Base-by-base conservation (phyloP, 345 rosid genomes). In the Eucalyptus sp. region DNA sequence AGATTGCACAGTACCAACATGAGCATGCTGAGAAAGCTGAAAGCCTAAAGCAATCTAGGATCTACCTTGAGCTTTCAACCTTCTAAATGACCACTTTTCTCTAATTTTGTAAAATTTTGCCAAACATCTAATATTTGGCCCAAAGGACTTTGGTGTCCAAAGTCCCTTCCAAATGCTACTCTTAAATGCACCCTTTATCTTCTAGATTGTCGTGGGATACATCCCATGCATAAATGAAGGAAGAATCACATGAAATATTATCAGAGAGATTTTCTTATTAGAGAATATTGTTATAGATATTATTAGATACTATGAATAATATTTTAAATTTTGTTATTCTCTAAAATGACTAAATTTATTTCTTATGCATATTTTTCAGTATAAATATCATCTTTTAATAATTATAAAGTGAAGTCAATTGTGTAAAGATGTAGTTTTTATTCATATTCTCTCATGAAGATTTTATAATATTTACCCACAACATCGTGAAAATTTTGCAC, bases 1-100 rank as follows among this genome's bases (percentile, higher is more conserved):
- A 1, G 56, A 52, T 52, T 52, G 9, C 58, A 52, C 0, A 18
- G 0, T 52, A 52, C 10, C 4, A 2, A 4, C 10, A 52, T 52
- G 10, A 1, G 22, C 3, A 3, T 52, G 3, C 3, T 52, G 4
- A 52, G 58, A 52, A 52, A 52, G 25, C 8, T 52, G 4, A 52
- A 7, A 52, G 56, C 18, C 8, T 3, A 51, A 51, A 1, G 2
- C 3, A 52, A 8, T 4, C 4, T 52, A 52, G 4, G 58, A 52
- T 5, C 10, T 18, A 2, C 58, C 10, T 7, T 18, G 10, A 2
- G 3, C 58, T 52, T 18, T 52, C 25, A 52, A 52, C 58, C 58
- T 52, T 52, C 8, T 52, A 52, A 18, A 52, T 52, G 58, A 3
- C 10, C 58, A 7, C 4, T 52, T 52, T 18, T 52, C 58, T 52